Base-by-base conservation (phyloP, 2,329 filamentous ascomycete species). In the Fusarium sulawesiense region DNA sequence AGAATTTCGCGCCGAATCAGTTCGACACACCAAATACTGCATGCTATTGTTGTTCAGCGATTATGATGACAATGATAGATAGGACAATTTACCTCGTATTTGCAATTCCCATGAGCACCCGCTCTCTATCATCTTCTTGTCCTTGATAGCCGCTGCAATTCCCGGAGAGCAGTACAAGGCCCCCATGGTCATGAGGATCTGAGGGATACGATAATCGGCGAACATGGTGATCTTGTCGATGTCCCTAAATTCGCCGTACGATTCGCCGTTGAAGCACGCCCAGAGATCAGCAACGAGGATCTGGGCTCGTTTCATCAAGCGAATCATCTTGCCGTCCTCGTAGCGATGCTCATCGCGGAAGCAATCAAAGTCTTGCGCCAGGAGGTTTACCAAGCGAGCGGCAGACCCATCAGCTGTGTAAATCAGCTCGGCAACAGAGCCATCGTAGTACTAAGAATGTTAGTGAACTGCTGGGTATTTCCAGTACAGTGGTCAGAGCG, bases 201-300 rank as follows among this genome's bases (percentile, higher is more conserved):
- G 96, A 16, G 97, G 97, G 56, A 99, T 91, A 45, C 96, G 92
- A 78, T 99, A 99, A 82, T 99, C 96, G 76, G 96, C 94, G 83
- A 99, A 99, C 91, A 98, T 98, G 65, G 96, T 99, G 75, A 99
- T 92, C 78, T 94, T 93, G 81, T 96, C 92, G 74, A 99, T 97
- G 77, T 99, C 96, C 60, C 89, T 78, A 79, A 99, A 99, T 29
- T 87, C 84, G 32, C 96, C 97, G 75, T 91, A 94, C 27, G 87
- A 85, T 71, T 91, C 85, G 47, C 93, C 94, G 56, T 95, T 89
- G 78, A 98, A 98, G 68, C 94, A 97, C 7, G 96, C 97, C 97
- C 97, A 99, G 2, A 98, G 79, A 79, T 99, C 96, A 23, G 97
- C 97, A 4, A 97, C 94, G 21, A 98, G 87, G 64, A 99, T 99